Base-by-base conservation (phyloP, 148 eudicot genomes). In the Cornus suecica region DNA sequence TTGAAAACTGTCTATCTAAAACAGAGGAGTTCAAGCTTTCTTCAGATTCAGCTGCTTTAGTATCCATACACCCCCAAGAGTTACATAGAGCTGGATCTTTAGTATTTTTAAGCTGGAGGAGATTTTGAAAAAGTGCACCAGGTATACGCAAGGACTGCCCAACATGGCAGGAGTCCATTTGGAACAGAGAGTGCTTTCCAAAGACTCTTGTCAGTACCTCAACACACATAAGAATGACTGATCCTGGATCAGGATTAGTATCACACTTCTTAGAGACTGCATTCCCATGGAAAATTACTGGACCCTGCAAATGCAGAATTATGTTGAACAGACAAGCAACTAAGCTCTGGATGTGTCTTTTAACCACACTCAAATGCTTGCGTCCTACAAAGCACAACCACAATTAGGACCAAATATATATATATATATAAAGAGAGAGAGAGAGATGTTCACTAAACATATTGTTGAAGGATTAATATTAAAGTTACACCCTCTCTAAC, bases 211-310 rank as follows among this genome's bases (percentile, higher is more conserved):
- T 85, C 70, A 94, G 75, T 37, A 91, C 85, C 69, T 91, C 94
- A 71, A 92, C 87, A 78, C 91, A 92, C 99, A 94, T 94, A 71
- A 89, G 92, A 78, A 80, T 78, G 9, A 91, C 87, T 22, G 97
- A 87, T 62, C 99, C 99, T 29, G 92, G 79, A 86, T 94, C 97
- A 48, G 99, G 97, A 78, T 66, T 69, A 18, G 75, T 62, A 83
- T 71, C 69, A 63, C 71, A 69, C 61, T 76, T 71, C 71, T 20
- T 26, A 48, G 41, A 45, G 65, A 69, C 73, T 52, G 68, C 76
- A 61, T 75, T 80, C 42, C 25, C 18, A 71, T 69, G 68, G 83
- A 94, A 92, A 31, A 92, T 74, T 31, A 68, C 45, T 31, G 94
- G 88, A 41, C 91, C 94, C 81, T 88, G 97, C 71, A 94, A 85